Evolutionary conservation across 768 basidiomycete species (phyloP).

Genomic region (Boletus rubescentipes): DNA sequence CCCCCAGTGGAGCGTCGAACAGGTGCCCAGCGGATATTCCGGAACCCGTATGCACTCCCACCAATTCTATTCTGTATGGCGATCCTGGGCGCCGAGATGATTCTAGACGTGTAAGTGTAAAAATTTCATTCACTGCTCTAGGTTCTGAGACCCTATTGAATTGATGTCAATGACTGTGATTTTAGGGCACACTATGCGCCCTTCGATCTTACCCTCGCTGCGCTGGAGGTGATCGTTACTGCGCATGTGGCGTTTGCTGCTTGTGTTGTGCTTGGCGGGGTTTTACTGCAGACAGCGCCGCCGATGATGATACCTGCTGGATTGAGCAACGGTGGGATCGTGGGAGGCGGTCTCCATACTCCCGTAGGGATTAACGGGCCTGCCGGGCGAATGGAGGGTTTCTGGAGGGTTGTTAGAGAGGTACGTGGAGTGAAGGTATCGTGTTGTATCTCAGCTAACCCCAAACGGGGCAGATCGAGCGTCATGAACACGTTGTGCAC

Average conservation of each 20-base stretch:
- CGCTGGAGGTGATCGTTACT: slow-evolving; percentile 71
- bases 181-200: slow-evolving; percentile 55
- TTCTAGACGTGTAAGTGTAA: slow-evolving; percentile 57
- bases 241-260: slow-evolving; percentile 85
- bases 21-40: slow-evolving; percentile 38
- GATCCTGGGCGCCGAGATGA: slow-evolving; percentile 52
- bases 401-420: slow-evolving; percentile 80
- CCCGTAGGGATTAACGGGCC: slow-evolving; percentile 16
- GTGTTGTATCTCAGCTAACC: not conserved
- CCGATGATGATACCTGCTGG: slow-evolving; percentile 26
- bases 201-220: slow-evolving; percentile 85
- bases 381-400: slow-evolving; percentile 74
- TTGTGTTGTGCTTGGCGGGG: slow-evolving; percentile 77
- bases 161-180: not conserved
- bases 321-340: slow-evolving; percentile 12
- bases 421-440: slow-evolving; percentile 40
- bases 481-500: slow-evolving; percentile 80
- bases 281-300: slow-evolving; percentile 89
- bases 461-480: slow-evolving; percentile 60
- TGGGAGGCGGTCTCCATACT: not conserved
- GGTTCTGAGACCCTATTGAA: not conserved
- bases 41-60: slow-evolving; percentile 74
- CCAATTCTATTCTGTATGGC: slow-evolving; percentile 58
- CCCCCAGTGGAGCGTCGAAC: slow-evolving; percentile 5
- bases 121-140: not conserved